These are phyloP conservation scores for Barnettozyma californica DNA, from an alignment of 805 yeast genomes.

Conservation along the genomic window DNA sequence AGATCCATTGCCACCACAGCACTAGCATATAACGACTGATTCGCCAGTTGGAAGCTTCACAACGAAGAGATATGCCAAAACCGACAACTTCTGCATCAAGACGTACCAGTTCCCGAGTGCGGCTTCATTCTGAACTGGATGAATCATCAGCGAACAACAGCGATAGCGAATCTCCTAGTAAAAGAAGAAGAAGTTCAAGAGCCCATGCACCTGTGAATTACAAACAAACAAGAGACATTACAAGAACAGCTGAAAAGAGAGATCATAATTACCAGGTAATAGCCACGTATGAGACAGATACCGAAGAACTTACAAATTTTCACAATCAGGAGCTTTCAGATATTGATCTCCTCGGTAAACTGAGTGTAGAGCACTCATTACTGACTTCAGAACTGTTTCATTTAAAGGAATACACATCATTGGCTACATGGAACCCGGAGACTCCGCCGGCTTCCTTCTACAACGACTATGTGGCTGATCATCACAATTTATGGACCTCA, in stretches of 20 bases:
- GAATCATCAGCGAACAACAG: not conserved
- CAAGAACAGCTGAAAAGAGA: not conserved
- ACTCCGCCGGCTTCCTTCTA: slow-evolving; percentile 34
- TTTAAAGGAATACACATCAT: slow-evolving; percentile 52
- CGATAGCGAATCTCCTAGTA: not conserved
- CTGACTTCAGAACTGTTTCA: slow-evolving; percentile 60
- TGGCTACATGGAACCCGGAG: slow-evolving; percentile 57
- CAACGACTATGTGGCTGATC: slow-evolving; percentile 18
- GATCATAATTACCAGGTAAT: slow-evolving; percentile 5
- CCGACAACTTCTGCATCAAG: slow-evolving; percentile 3
- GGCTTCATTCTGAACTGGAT: slow-evolving; percentile 3
- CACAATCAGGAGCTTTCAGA: slow-evolving; percentile 2
- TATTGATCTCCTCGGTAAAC: slow-evolving; percentile 35
- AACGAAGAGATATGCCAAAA: not conserved
- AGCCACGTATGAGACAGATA: slow-evolving; percentile 5
- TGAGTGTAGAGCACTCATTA: slow-evolving; percentile 42
- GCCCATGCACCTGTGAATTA: slow-evolving; percentile 9
- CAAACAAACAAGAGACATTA: slow-evolving; percentile 3
- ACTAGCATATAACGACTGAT: not conserved
- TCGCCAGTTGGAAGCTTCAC: not conserved
- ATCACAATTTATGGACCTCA: slow-evolving; percentile 24
- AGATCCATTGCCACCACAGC: not conserved
- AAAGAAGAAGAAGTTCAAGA: slow-evolving; percentile 12
- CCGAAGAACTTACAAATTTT: not conserved
- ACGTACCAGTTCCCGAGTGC: slow-evolving; percentile 5